phyloP scores from a whole-genome alignment of 257 asterid genomes.

The Thymus mandschuricus region DNA sequence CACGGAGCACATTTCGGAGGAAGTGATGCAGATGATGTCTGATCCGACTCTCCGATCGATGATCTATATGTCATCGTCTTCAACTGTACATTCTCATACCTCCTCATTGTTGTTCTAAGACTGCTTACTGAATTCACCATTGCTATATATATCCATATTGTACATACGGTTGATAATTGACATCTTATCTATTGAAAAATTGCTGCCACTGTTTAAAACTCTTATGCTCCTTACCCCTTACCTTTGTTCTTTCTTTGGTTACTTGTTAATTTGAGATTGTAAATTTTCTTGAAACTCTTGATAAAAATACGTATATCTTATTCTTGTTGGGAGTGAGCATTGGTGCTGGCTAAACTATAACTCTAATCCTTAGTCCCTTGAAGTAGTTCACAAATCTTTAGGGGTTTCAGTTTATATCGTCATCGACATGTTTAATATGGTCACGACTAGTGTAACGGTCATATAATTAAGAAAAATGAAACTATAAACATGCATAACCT shows the following conservation, averaged over 20 bases:
- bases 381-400: no score
- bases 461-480: no score
- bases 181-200: slow-evolving; percentile 1
- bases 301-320: no score
- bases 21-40: slow-evolving; percentile 62
- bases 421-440: no score
- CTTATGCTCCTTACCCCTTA: neutral
- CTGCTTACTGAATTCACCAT: slow-evolving; percentile 21
- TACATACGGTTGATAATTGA: slow-evolving; percentile 21
- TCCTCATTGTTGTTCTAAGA: slow-evolving; percentile 30
- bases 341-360: no score
- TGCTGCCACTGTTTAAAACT: neutral
- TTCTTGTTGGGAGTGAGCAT: no score
- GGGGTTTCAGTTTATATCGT: no score
- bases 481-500: no score
- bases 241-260: neutral
- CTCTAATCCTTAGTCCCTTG: no score
- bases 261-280: neutral
- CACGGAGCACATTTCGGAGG: slow-evolving; percentile 64
- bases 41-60: neutral
- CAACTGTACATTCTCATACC: slow-evolving; percentile 50
- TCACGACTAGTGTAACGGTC: no score
- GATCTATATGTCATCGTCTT: slow-evolving; percentile 27
- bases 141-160: slow-evolving; percentile 9
- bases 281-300: no score